Conservation (phyloP, 805 yeast species). For the Metschnikowia cubensis region DNA sequence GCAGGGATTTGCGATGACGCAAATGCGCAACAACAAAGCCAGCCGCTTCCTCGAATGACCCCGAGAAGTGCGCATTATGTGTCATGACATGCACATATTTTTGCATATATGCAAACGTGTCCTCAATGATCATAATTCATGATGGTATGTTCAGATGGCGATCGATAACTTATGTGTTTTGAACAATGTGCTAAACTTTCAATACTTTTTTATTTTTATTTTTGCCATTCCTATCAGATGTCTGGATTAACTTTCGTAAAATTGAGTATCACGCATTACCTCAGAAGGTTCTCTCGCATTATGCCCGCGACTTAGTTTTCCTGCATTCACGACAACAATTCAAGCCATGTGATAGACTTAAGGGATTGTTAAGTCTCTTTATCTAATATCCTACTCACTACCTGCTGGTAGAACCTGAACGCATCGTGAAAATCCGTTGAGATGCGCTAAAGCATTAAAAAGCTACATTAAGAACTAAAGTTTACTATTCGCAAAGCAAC, state of each 20-base stretch:
- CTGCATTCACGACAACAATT: neutral
- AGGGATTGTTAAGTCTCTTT: neutral
- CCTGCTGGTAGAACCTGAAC: neutral
- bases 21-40: neutral
- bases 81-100: neutral
- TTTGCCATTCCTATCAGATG: neutral
- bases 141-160: neutral
- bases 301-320: neutral
- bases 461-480: neutral
- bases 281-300: neutral
- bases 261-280: neutral
- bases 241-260: neutral
- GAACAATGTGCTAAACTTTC: neutral
- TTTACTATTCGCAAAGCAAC: neutral
- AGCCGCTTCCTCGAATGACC: slow-evolving; percentile 6
- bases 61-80: neutral
- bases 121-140: neutral
- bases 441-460: neutral
- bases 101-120: neutral
- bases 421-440: neutral
- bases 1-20: slow-evolving; percentile 1
- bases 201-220: neutral
- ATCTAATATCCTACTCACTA: neutral
- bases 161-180: neutral
- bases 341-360: neutral